Evolutionary conservation across 805 yeast genomes (phyloP).

Genomic region (Yamadazyma takamatsuzukensis): DNA sequence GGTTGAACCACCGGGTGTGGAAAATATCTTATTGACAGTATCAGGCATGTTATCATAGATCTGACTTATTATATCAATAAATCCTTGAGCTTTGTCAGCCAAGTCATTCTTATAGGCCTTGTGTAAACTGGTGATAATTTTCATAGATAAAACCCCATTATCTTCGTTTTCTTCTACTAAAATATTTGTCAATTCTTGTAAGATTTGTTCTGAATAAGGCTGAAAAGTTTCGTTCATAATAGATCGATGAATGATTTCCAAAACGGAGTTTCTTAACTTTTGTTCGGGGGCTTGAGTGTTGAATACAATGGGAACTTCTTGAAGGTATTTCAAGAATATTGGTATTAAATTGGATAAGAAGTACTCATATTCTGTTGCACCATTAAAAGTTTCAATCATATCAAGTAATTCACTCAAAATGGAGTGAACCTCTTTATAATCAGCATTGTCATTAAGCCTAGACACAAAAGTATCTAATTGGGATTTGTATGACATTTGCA

Average conservation of each 20-base stretch:
- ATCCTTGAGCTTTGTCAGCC: constrained; percentile 70
- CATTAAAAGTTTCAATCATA: constrained; percentile 77
- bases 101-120: constrained; percentile 72
- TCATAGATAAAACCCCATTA: constrained; percentile 89
- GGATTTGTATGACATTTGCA: constrained; percentile 45
- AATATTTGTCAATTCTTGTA: constrained; percentile 56
- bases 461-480: constrained; percentile 69
- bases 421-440: constrained; percentile 59
- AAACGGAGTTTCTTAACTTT: constrained; percentile 68
- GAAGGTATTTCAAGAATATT: constrained; percentile 57
- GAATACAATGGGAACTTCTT: constrained; percentile 71
- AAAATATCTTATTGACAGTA: constrained; percentile 70
- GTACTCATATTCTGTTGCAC: constrained; percentile 75
- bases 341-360: constrained; percentile 72
- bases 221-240: constrained; percentile 80
- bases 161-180: constrained; percentile 86
- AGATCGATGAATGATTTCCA: constrained; percentile 77
- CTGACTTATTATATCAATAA: constrained; percentile 68
- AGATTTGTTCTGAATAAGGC: constrained; percentile 59
- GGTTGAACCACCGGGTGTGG: constrained; percentile 16
- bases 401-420: constrained; percentile 81
- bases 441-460: constrained; percentile 55
- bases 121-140: constrained; percentile 79
- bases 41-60: constrained; percentile 78
- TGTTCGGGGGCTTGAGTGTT: constrained; percentile 64